Evolutionary conservation across 768 basidiomycete species (phyloP).

Genomic region (Lactarius vividus): DNA sequence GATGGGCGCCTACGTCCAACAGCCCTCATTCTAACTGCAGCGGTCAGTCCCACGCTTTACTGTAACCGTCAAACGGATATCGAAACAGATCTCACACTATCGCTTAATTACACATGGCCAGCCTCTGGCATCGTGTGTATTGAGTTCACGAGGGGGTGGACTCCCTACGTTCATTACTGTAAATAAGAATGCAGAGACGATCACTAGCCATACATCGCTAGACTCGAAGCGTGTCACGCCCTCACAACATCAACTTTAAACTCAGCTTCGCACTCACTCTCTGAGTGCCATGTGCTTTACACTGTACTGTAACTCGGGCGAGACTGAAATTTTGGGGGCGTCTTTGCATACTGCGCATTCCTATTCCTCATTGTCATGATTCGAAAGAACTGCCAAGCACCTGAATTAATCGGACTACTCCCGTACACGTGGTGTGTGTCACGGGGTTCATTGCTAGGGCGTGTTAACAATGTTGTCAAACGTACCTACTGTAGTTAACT

Average conservation of each 20-base stretch:
- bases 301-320: background rate
- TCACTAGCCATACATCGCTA: constrained; percentile 1
- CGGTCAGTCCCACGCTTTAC: background rate
- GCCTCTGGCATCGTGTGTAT: background rate
- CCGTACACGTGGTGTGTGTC: background rate
- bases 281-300: background rate
- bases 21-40: background rate
- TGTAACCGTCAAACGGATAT: background rate
- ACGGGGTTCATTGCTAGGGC: background rate
- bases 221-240: background rate
- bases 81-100: background rate
- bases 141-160: background rate
- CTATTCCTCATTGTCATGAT: background rate
- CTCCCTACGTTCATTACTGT: background rate
- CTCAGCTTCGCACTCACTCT: background rate
- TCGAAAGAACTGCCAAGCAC: background rate
- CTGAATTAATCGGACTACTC: no score
- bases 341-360: background rate
- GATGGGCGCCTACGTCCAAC: background rate
- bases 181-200: background rate
- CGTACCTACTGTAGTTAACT: background rate
- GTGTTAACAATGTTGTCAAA: background rate
- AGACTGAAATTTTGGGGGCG: background rate
- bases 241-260: background rate
- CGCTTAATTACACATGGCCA: background rate